Conservation (phyloP, 148 eudicot genomes). For the Heliamphora exappendiculata region DNA sequence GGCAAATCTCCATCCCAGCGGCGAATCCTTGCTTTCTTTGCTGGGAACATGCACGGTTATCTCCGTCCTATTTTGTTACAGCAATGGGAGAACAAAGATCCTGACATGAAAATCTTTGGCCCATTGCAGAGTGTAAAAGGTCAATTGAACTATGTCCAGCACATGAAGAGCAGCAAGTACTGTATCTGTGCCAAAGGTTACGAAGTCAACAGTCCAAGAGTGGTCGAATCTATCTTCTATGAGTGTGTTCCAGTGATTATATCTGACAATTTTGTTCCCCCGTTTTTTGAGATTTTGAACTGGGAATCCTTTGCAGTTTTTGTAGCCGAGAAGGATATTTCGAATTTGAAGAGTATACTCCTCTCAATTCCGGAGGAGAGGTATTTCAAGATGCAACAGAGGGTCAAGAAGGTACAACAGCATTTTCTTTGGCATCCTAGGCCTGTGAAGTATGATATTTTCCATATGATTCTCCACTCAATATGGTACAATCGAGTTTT, state of each 20-base stretch:
- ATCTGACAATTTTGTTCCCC: slow-evolving; percentile 48
- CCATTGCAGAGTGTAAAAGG: slow-evolving; percentile 19
- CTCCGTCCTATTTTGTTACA: slow-evolving; percentile 26
- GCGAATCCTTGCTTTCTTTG: slow-evolving; percentile 33
- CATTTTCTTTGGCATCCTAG: slow-evolving; percentile 45
- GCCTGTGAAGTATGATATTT: slow-evolving; percentile 43
- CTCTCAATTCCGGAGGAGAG: slow-evolving; percentile 22
- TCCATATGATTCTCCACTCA: slow-evolving; percentile 46
- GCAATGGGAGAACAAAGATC: slow-evolving; percentile 37
- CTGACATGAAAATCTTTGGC: slow-evolving; percentile 39
- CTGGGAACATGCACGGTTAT: slow-evolving; percentile 37
- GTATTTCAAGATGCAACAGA: slow-evolving; percentile 34
- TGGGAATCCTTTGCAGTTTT: slow-evolving; percentile 52
- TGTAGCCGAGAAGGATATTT: slow-evolving; percentile 37
- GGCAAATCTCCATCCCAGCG: slow-evolving; percentile 28
- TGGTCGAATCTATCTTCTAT: slow-evolving; percentile 43
- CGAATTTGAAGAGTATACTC: slow-evolving; percentile 36
- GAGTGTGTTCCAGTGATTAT: slow-evolving; percentile 47
- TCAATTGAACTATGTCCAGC: slow-evolving; percentile 24
- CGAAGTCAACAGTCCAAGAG: slow-evolving; percentile 49
- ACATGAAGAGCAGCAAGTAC: slow-evolving; percentile 51
- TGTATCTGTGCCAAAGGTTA: slow-evolving; percentile 43
- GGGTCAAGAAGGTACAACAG: slow-evolving; percentile 37
- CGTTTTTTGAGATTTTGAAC: slow-evolving; percentile 36
- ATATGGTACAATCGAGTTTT: slow-evolving; percentile 44